Percentiles rank a stretch among this genome's conserved stretches.
These are phyloP conservation scores for Debaryomyces subglobosus DNA, from an alignment of 1,139 yeast genomes.

Conservation along the genomic window DNA sequence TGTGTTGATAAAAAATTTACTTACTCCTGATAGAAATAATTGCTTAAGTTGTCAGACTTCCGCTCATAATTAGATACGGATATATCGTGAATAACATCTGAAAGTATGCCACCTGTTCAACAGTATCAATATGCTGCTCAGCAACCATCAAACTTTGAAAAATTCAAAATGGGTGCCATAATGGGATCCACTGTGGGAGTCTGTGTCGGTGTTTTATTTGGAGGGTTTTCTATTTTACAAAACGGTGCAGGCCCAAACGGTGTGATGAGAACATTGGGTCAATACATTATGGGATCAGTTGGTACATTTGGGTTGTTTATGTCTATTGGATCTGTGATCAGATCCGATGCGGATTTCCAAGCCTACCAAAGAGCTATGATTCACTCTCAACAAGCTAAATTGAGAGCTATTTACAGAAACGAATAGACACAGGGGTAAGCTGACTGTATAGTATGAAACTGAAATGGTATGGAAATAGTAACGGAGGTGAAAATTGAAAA, in stretches of 20 bases:
- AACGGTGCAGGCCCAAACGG: slow-evolving; percentile 99
- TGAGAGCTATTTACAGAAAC: slow-evolving; percentile 34
- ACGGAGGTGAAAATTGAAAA: slow-evolving; percentile 1
- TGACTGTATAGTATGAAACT: slow-evolving; percentile 2
- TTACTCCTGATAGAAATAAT: slow-evolving; percentile 1
- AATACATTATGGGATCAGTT: slow-evolving; percentile 94
- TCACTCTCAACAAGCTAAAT: slow-evolving; percentile 37
- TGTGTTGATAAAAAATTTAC: slow-evolving; percentile 2
- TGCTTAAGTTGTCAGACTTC: background rate
- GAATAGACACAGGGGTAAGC: slow-evolving; percentile 10
- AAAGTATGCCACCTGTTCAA: slow-evolving; percentile 82
- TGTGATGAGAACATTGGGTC: slow-evolving; percentile 93
- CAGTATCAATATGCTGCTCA: slow-evolving; percentile 72
- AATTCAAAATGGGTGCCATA: slow-evolving; percentile 96
- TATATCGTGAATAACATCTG: background rate
- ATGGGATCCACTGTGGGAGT: slow-evolving; percentile 98
- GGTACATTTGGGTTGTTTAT: slow-evolving; percentile 95
- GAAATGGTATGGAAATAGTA: slow-evolving; percentile 4
- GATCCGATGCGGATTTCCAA: slow-evolving; percentile 65
- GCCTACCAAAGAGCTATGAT: slow-evolving; percentile 44
- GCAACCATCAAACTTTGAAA: slow-evolving; percentile 89
- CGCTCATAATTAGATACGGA: background rate
- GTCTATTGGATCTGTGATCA: slow-evolving; percentile 92
- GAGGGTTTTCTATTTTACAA: slow-evolving; percentile 87
- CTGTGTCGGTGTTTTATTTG: slow-evolving; percentile 92